Percentiles rank a stretch among this genome's conserved stretches.
phyloP scores from a whole-genome alignment of 73 alveolate species.

The Stentor roeselii region DNA sequence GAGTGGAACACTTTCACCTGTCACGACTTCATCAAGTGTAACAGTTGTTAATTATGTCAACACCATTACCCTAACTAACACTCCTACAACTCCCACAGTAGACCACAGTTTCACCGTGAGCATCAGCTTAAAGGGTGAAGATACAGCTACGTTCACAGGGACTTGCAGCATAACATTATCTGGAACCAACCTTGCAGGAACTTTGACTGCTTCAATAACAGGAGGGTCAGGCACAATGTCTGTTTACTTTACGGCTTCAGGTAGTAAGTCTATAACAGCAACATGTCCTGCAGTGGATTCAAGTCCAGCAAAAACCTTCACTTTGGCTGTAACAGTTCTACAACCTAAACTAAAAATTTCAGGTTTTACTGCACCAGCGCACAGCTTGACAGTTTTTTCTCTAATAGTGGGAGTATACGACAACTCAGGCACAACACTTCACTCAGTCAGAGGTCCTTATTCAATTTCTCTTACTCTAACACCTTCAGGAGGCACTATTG shows the following conservation, averaged over 20 bases:
- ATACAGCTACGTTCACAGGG: too few species aligned
- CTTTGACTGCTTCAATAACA: too few species aligned
- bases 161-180: too few species aligned
- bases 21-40: too few species aligned
- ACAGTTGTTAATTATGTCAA: too few species aligned
- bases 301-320: too few species aligned
- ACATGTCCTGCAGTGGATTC: neutral
- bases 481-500: neutral
- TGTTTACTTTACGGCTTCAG: neutral
- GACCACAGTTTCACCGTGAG: too few species aligned
- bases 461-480: neutral
- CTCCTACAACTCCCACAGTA: too few species aligned
- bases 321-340: neutral
- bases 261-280: neutral
- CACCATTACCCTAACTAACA: too few species aligned
- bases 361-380: neutral
- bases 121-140: too few species aligned
- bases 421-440: neutral
- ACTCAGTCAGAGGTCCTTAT: neutral
- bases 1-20: too few species aligned
- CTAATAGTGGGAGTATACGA: neutral
- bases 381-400: neutral
- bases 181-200: too few species aligned
- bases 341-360: neutral
- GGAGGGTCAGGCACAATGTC: neutral